These are phyloP conservation scores for Aureobasidium sp. DNA, from an alignment of 2,329 filamentous ascomycete species.

Conservation along the genomic window DNA sequence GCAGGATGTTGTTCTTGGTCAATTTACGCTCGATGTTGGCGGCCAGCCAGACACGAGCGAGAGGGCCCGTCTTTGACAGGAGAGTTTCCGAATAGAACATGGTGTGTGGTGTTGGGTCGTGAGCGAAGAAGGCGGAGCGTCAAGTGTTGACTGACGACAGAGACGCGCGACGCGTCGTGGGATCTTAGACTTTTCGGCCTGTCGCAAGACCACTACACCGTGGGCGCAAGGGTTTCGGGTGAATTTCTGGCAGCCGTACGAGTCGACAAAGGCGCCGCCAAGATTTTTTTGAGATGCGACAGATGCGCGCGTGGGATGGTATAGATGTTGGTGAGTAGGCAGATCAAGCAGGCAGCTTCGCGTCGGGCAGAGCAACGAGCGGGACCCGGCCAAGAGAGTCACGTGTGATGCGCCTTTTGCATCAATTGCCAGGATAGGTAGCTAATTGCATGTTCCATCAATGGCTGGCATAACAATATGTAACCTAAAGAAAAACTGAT, in stretches of 20 bases:
- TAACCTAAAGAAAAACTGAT: too few species aligned
- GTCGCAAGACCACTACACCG: constrained; percentile 1
- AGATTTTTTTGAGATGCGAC: neutral
- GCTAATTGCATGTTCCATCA: neutral
- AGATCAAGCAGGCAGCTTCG: neutral
- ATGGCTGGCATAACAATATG: neutral
- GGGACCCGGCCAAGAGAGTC: neutral
- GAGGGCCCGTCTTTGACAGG: constrained; percentile 89
- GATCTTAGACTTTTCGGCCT: neutral
- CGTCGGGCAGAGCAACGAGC: neutral
- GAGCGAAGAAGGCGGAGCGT: neutral
- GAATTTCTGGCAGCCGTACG: neutral
- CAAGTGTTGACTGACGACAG: constrained; percentile 13
- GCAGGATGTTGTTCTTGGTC: constrained; percentile 90
- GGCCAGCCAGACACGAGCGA: constrained; percentile 96
- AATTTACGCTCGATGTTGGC: constrained; percentile 98
- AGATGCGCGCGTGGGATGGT: neutral
- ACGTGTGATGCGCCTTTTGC: neutral
- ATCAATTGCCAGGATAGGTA: too few species aligned
- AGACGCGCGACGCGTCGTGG: constrained; percentile 8
- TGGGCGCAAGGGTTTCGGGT: neutral
- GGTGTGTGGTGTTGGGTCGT: constrained; percentile 17
- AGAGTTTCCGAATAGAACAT: constrained; percentile 99
- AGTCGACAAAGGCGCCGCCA: neutral
- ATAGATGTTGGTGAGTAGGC: neutral